Conservation (phyloP, 371 early-diverging fungal genomes). For the Rhizopus sp. region DNA sequence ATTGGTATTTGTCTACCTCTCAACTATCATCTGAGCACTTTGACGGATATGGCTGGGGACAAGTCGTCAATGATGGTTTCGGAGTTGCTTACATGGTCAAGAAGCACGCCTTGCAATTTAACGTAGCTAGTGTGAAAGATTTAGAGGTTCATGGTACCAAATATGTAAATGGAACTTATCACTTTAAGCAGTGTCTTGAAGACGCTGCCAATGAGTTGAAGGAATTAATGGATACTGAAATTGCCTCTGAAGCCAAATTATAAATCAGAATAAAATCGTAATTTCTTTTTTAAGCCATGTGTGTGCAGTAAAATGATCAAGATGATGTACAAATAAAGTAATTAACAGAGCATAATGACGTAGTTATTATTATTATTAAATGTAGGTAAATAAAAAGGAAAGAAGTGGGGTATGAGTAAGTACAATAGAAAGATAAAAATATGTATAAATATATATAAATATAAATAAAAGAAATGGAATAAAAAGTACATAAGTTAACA, state of each 20-base stretch:
- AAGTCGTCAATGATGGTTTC: conserved; percentile 95
- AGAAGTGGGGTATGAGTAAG: no score
- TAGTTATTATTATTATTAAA: no score
- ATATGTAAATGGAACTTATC: conserved; percentile 46
- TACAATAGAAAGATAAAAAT: background rate
- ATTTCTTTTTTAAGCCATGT: no score
- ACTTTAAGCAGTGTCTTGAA: conserved; percentile 59
- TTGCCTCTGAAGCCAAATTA: conserved; percentile 51
- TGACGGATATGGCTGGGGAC: conserved; percentile 95
- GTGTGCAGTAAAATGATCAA: no score
- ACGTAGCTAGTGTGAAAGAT: conserved; percentile 70
- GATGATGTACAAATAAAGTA: no score
- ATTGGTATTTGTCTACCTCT: conserved; percentile 94
- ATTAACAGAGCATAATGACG: no score
- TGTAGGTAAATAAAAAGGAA: no score
- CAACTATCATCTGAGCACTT: conserved; percentile 91
- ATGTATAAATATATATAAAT: background rate
- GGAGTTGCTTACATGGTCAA: conserved; percentile 96
- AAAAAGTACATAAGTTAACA: no score
- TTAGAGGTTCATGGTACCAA: conserved; percentile 51
- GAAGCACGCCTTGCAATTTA: conserved; percentile 80
- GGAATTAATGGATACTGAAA: conserved; percentile 60
- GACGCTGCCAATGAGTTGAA: conserved; percentile 76
- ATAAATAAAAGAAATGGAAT: background rate
- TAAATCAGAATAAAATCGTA: conserved; percentile 17